phyloP scores from a whole-genome alignment of 2,329 filamentous ascomycete genomes.

The Epichloe sp. region DNA sequence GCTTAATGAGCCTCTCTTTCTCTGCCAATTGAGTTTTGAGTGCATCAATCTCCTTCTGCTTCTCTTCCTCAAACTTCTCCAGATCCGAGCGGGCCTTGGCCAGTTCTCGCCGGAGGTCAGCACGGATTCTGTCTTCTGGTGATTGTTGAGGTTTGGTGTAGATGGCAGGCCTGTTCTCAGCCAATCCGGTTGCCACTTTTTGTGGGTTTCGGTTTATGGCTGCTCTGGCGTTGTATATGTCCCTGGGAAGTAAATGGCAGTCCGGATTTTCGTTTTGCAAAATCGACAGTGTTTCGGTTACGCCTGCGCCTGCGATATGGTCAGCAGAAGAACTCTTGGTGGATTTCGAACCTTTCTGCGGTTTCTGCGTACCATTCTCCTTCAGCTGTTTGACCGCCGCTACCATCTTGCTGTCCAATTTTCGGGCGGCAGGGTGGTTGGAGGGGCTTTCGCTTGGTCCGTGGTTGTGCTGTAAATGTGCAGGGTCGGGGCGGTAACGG shows the following conservation, averaged over 20 bases:
- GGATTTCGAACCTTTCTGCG: slow-evolving; percentile 1
- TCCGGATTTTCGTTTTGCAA: slow-evolving; percentile 51
- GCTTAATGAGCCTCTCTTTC: slow-evolving; percentile 48
- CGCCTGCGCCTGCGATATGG: slow-evolving; percentile 39
- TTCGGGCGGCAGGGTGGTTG: slow-evolving; percentile 52
- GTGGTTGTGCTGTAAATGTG: slow-evolving; percentile 50
- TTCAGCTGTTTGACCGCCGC: slow-evolving; percentile 53
- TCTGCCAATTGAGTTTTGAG: slow-evolving; percentile 47
- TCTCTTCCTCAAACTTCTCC: slow-evolving; percentile 41
- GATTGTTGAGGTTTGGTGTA: slow-evolving; percentile 53
- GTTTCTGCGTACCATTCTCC: slow-evolving; percentile 42
- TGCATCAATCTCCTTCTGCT: slow-evolving; percentile 42
- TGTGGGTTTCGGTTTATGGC: slow-evolving; percentile 53
- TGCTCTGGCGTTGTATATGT: slow-evolving; percentile 55
- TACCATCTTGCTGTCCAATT: slow-evolving; percentile 54
- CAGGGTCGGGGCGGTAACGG: slow-evolving; percentile 45
- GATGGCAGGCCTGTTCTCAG: slow-evolving; percentile 49
- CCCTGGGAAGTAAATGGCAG: slow-evolving; percentile 48
- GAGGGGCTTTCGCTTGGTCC: slow-evolving; percentile 53
- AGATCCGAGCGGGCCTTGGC: slow-evolving; percentile 44
- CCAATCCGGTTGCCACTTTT: slow-evolving; percentile 45
- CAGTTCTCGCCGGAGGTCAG: slow-evolving; percentile 47
- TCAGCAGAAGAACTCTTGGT: slow-evolving; percentile 8
- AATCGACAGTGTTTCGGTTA: slow-evolving; percentile 53
- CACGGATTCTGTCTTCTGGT: slow-evolving; percentile 49